phyloP scores from a whole-genome alignment of 345 rosid species.

The Odontarrhena argentea region DNA sequence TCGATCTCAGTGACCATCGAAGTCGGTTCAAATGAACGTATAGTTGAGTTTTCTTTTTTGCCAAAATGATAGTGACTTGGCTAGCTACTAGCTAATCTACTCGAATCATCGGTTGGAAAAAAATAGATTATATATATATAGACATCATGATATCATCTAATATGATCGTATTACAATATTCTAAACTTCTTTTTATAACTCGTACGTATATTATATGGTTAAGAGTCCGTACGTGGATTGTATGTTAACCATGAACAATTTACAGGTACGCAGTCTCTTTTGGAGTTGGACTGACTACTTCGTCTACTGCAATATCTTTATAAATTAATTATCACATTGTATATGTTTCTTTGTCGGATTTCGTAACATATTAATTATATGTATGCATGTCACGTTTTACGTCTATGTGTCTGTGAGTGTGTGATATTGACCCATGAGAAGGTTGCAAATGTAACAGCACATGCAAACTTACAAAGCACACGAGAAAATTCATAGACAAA shows the following conservation, averaged over 20 bases:
- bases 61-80: background rate
- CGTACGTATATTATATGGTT: conserved; percentile 8
- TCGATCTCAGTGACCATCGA: conserved; percentile 13
- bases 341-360: conserved; percentile 9
- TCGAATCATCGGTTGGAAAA: conserved; percentile 15
- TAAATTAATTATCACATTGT: background rate
- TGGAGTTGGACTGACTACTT: conserved; percentile 29
- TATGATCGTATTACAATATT: background rate
- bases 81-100: conserved; percentile 20
- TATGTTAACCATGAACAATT: conserved; percentile 25
- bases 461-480: conserved; percentile 18
- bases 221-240: conserved; percentile 34
- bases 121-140: background rate
- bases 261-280: conserved; percentile 27
- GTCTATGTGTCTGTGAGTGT: background rate
- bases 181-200: background rate
- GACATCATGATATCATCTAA: conserved; percentile 34
- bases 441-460: conserved; percentile 17
- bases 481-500: background rate
- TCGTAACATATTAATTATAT: background rate
- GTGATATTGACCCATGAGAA: conserved; percentile 26
- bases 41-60: background rate
- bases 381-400: background rate
- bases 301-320: conserved; percentile 16
- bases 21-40: conserved; percentile 6